Conservation (phyloP, 768 basidiomycete species). For the Panaeolus cyanescens region DNA sequence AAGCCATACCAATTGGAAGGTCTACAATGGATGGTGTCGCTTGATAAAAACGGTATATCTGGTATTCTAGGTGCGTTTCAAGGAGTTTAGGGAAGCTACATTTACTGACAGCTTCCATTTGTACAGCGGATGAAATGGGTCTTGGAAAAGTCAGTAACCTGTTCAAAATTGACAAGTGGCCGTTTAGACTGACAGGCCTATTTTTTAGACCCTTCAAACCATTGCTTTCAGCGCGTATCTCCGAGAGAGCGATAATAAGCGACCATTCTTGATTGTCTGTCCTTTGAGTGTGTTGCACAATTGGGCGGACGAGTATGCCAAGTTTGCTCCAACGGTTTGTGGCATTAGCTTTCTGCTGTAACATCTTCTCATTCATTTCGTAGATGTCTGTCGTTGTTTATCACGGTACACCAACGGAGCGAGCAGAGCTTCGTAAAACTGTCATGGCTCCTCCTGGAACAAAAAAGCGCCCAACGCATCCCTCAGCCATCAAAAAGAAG, state of each 20-base stretch:
- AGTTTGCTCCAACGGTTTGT: slow-evolving; percentile 78
- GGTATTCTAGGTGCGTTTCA: slow-evolving; percentile 71
- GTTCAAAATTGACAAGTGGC: neutral
- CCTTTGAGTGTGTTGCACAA: slow-evolving; percentile 93
- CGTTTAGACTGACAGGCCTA: neutral
- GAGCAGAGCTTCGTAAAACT: slow-evolving; percentile 74
- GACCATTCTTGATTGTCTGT: slow-evolving; percentile 87
- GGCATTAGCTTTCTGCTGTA: neutral
- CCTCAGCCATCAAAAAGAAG: slow-evolving; percentile 15
- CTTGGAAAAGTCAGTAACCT: slow-evolving; percentile 66
- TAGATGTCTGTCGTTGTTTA: slow-evolving; percentile 93
- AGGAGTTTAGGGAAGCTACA: neutral
- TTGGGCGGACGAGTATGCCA: slow-evolving; percentile 83
- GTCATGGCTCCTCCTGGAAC: slow-evolving; percentile 44
- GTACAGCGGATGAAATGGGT: slow-evolving; percentile 91
- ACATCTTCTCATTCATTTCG: neutral
- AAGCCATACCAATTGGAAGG: slow-evolving; percentile 94
- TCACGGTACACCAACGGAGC: slow-evolving; percentile 81
- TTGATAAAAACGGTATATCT: slow-evolving; percentile 84
- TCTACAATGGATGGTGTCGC: slow-evolving; percentile 90
- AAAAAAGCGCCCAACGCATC: slow-evolving; percentile 3
- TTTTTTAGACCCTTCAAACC: slow-evolving; percentile 81
- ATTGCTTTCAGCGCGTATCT: slow-evolving; percentile 94
- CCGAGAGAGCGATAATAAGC: slow-evolving; percentile 66
- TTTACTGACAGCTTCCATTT: neutral